Evolutionary conservation across 2,329 filamentous ascomycete species (phyloP).

Genomic region (Aspergillus intermedius): DNA sequence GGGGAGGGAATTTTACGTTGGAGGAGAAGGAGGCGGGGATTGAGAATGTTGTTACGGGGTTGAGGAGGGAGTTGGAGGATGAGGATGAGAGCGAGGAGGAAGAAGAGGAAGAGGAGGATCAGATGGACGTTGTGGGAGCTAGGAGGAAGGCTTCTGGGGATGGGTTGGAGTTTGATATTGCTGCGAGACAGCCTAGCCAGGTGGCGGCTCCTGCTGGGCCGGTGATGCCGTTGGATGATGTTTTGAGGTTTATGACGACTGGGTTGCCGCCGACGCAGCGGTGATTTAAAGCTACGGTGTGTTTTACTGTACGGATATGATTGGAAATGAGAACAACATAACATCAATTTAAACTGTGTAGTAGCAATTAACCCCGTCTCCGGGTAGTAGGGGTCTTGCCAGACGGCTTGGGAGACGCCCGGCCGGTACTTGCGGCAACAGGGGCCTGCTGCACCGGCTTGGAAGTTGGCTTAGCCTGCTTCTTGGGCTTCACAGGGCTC

Average conservation of each 20-base stretch:
- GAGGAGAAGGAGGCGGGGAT: constrained; percentile 62
- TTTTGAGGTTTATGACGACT: constrained; percentile 48
- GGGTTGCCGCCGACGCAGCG: constrained; percentile 30
- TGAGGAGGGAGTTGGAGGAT: constrained; percentile 54
- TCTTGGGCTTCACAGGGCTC: constrained; percentile 36
- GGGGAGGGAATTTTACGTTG: constrained; percentile 62
- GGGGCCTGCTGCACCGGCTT: constrained; percentile 23
- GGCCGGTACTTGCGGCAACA: constrained; percentile 30
- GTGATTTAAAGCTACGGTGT: constrained; percentile 9
- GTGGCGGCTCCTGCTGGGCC: constrained; percentile 10
- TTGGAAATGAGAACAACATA: background rate
- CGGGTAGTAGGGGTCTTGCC: constrained; percentile 51
- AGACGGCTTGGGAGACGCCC: constrained; percentile 35
- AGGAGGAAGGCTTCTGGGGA: constrained; percentile 25
- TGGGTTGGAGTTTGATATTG: constrained; percentile 31
- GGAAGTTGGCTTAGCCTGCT: constrained; percentile 27
- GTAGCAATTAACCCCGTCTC: constrained; percentile 41
- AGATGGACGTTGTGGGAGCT: constrained; percentile 37
- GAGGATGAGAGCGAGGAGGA: constrained; percentile 45
- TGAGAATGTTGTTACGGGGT: constrained; percentile 65
- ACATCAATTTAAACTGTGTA: background rate
- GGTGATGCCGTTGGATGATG: constrained; percentile 37
- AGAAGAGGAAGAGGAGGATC: constrained; percentile 42
- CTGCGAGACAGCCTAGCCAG: constrained; percentile 5
- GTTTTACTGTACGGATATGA: background rate